Percentiles rank a stretch among this genome's conserved stretches.
phyloP scores from a whole-genome alignment of 2,329 filamentous ascomycete species.

The Coniochaeta sp. region DNA sequence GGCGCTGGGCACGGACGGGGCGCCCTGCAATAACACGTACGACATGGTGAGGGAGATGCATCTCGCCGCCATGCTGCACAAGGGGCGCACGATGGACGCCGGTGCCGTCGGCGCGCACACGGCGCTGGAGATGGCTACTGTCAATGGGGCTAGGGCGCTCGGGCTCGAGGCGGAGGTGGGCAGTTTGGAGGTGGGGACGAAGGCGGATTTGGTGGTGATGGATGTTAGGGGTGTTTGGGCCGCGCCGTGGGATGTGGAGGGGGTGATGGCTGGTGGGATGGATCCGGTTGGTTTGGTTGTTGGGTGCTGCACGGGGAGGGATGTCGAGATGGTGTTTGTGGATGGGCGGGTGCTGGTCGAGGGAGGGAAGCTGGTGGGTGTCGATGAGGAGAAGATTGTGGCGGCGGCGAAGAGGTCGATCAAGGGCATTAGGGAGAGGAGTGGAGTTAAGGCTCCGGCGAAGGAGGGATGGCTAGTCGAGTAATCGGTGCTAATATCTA shows the following conservation, averaged over 20 bases:
- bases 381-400: slow-evolving; percentile 15
- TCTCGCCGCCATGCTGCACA: slow-evolving; percentile 41
- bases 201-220: slow-evolving; percentile 31
- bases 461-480: slow-evolving; percentile 2
- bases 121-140: slow-evolving; percentile 43
- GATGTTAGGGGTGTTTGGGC: slow-evolving; percentile 8
- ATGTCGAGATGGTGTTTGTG: slow-evolving; percentile 19
- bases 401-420: slow-evolving; percentile 1
- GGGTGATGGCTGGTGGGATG: slow-evolving; percentile 21
- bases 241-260: slow-evolving; percentile 28
- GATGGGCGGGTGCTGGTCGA: slow-evolving; percentile 18
- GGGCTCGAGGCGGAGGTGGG: slow-evolving; percentile 31
- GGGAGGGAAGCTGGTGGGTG: slow-evolving; percentile 13
- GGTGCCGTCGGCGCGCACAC: slow-evolving; percentile 33
- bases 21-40: slow-evolving; percentile 44
- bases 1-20: slow-evolving; percentile 43
- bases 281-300: slow-evolving; percentile 29
- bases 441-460: slow-evolving; percentile 2
- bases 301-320: slow-evolving; percentile 14
- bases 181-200: slow-evolving; percentile 33
- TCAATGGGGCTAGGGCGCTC: slow-evolving; percentile 40
- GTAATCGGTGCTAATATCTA: too few species aligned
- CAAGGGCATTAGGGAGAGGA: slow-evolving; percentile 5
- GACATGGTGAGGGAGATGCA: slow-evolving; percentile 47
- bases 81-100: slow-evolving; percentile 33